These are phyloP conservation scores for Calamus simplicifolius DNA, from an alignment of 176 grass and related monocot species.

Conservation along the genomic window DNA sequence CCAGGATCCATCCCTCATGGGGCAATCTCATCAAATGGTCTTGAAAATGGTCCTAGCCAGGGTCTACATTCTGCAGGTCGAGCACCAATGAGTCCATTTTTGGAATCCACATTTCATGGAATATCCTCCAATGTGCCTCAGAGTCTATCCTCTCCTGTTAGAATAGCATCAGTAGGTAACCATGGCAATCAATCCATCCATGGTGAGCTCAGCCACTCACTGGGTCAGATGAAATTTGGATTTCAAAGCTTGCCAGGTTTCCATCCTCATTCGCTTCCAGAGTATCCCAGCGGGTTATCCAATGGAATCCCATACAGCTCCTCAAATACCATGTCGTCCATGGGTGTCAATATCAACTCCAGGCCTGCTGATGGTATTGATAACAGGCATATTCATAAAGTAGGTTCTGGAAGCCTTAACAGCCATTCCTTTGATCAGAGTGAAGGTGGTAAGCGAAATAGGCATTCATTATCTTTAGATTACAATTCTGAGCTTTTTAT, in stretches of 20 bases:
- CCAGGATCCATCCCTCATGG: slow-evolving; percentile 20
- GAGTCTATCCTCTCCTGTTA: slow-evolving; percentile 46
- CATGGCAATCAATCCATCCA: slow-evolving; percentile 22
- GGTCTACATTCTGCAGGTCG: slow-evolving; percentile 38
- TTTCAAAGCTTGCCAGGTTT: slow-evolving; percentile 33
- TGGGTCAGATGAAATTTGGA: slow-evolving; percentile 44
- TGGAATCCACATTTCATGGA: slow-evolving; percentile 25
- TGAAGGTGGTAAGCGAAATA: slow-evolving; percentile 29
- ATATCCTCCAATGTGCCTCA: slow-evolving; percentile 20
- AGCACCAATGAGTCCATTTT: slow-evolving; percentile 3
- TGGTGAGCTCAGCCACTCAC: slow-evolving; percentile 25
- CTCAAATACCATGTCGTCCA: slow-evolving; percentile 31
- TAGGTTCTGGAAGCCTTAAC: slow-evolving; percentile 29
- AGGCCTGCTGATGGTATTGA: slow-evolving; percentile 38
- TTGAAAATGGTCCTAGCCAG: slow-evolving; percentile 13
- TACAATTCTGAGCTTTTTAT: too few relatives aligned
- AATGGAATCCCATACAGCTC: slow-evolving; percentile 15
- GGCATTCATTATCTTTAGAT: too few relatives aligned
- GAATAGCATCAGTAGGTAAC: slow-evolving; percentile 37
- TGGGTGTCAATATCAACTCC: slow-evolving; percentile 27
- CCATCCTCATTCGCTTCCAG: slow-evolving; percentile 52
- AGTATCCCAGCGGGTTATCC: slow-evolving; percentile 22
- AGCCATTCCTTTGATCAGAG: slow-evolving; percentile 36
- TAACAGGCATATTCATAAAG: slow-evolving; percentile 27
- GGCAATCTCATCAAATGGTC: slow-evolving; percentile 15